Evolutionary conservation across 805 yeast genomes (phyloP).

Genomic region (Candida coleopterorum): DNA sequence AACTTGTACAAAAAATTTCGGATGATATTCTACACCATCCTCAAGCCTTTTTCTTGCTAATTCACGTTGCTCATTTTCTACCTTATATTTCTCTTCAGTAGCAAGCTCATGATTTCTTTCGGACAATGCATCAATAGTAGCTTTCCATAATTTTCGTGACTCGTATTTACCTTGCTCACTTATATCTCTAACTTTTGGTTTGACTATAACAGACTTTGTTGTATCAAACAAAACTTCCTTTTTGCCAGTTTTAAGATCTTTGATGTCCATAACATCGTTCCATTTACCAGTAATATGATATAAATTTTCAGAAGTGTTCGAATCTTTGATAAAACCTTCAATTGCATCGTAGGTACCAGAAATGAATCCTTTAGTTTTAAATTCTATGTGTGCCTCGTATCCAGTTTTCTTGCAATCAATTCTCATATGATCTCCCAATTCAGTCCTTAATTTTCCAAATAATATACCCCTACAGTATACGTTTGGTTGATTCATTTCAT

Average conservation of each 20-base stretch:
- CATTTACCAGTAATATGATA: conserved; percentile 84
- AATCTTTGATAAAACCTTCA: conserved; percentile 58
- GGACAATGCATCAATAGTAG: conserved; percentile 78
- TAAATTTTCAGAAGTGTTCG: conserved; percentile 43
- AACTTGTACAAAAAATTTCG: conserved; percentile 60
- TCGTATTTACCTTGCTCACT: conserved; percentile 78
- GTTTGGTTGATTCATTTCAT: conserved; percentile 90
- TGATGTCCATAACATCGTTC: conserved; percentile 80
- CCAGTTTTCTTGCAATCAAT: conserved; percentile 58
- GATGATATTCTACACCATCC: conserved; percentile 76
- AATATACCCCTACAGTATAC: conserved; percentile 91
- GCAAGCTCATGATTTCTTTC: conserved; percentile 75
- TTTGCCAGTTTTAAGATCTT: conserved; percentile 41
- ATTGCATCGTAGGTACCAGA: conserved; percentile 90
- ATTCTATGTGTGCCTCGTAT: conserved; percentile 77
- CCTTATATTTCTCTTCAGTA: conserved; percentile 80
- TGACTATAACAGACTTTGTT: conserved; percentile 41
- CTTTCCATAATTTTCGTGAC: conserved; percentile 77
- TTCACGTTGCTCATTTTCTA: conserved; percentile 82
- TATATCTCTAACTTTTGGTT: conserved; percentile 73
- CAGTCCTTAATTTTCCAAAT: conserved; percentile 85
- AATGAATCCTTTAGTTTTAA: conserved; percentile 91
- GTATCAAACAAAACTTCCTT: conserved; percentile 45
- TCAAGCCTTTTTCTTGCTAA: conserved; percentile 69
- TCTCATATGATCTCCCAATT: conserved; percentile 88